These are phyloP conservation scores for Penicillium alfredii DNA, from an alignment of 495 filamentous ascomycete species.

Conservation along the genomic window DNA sequence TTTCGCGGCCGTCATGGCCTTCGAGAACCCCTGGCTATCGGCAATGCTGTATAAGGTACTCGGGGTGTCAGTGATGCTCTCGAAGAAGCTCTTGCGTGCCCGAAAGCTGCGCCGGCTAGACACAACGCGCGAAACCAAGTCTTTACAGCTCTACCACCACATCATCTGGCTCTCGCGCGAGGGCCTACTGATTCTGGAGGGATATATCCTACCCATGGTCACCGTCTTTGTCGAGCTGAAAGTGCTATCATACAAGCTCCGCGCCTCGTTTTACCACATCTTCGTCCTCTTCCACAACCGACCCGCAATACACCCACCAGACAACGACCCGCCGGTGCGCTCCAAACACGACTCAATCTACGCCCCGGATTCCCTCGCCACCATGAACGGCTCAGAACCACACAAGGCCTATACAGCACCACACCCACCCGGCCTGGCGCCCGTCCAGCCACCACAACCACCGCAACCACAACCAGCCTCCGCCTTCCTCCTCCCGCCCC, in stretches of 20 bases:
- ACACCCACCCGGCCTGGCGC: slow-evolving; percentile 38
- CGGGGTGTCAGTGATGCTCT: slow-evolving; percentile 83
- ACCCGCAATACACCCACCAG: slow-evolving; percentile 47
- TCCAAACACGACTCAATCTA: slow-evolving; percentile 28
- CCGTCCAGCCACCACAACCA: slow-evolving; percentile 43
- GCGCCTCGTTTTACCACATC: slow-evolving; percentile 92
- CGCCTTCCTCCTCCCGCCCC: slow-evolving; percentile 67
- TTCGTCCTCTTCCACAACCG: slow-evolving; percentile 94
- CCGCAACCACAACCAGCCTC: slow-evolving; percentile 43
- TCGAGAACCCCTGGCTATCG: slow-evolving; percentile 69
- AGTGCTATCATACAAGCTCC: slow-evolving; percentile 84
- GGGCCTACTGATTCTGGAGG: slow-evolving; percentile 78
- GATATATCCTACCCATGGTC: slow-evolving; percentile 78
- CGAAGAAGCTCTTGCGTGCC: slow-evolving; percentile 75
- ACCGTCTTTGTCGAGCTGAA: slow-evolving; percentile 66
- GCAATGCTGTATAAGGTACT: slow-evolving; percentile 82
- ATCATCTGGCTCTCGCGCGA: slow-evolving; percentile 95
- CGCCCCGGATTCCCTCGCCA: slow-evolving; percentile 12
- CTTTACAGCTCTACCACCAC: slow-evolving; percentile 76
- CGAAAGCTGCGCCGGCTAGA: slow-evolving; percentile 80
- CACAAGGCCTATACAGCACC: slow-evolving; percentile 8
- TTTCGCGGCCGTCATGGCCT: slow-evolving; percentile 66
- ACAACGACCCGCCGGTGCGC: slow-evolving; percentile 30
- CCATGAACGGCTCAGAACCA: slow-evolving; percentile 1
- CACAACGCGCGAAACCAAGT: slow-evolving; percentile 69